Conservation (phyloP, 306 rosid genomes). For the Medicago truncatula region MtrunA17r5.0-ANR NC_053049.1:40542001-40542500, state of each 20-base stretch:
- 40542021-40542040: neutral
- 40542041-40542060: conserved; percentile 45
- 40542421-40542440: too few relatives aligned
- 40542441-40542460: too few relatives aligned
- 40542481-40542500: neutral
- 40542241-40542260: conserved; percentile 40
- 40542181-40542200: conserved; percentile 55
- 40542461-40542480: neutral
- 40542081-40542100: conserved; percentile 83
- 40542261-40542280: conserved; percentile 41
- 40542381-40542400: neutral
- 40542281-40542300: conserved; percentile 15
- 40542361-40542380: conserved; percentile 10
- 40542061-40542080: conserved; percentile 80
- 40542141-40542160: conserved; percentile 62
- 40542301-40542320: neutral
- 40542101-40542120: conserved; percentile 89
- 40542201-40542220: conserved; percentile 68
- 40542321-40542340: neutral
- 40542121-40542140: conserved; percentile 78
- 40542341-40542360: neutral
- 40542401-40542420: neutral
- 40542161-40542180: conserved; percentile 53
- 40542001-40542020: neutral
- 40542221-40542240: conserved; percentile 59